These are phyloP conservation scores for Vitis cinerea DNA, from an alignment of 164 flowering plant species.

Conservation along the genomic window DNA sequence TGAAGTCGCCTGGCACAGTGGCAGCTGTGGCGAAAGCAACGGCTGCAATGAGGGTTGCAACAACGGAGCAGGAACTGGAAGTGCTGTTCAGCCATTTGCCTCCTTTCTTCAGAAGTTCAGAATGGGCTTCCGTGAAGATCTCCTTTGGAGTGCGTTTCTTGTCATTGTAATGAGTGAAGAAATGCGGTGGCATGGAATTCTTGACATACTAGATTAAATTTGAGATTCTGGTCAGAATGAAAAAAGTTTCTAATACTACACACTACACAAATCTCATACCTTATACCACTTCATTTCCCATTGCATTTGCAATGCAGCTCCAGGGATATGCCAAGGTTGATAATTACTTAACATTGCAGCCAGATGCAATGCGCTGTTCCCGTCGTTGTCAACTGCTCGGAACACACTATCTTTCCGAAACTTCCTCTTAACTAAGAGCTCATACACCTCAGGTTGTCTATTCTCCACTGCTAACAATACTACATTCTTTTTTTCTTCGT, in stretches of 20 bases:
- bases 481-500: conserved; percentile 9
- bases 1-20: conserved; percentile 23
- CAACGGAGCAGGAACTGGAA: conserved; percentile 24
- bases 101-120: background rate
- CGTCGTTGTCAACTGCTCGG: conserved; percentile 8
- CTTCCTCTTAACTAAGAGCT: conserved; percentile 2
- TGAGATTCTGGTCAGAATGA: no score
- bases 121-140: conserved; percentile 16
- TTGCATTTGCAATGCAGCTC: background rate
- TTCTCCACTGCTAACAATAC: conserved; percentile 21
- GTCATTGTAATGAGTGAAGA: conserved; percentile 12
- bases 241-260: no score
- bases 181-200: conserved; percentile 8
- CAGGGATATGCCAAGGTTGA: conserved; percentile 18
- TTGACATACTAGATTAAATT: conserved; percentile 15
- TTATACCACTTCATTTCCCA: no score
- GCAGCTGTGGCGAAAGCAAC: conserved; percentile 28
- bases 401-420: background rate
- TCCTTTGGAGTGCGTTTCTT: conserved; percentile 7
- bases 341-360: conserved; percentile 6
- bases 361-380: conserved; percentile 14
- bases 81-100: conserved; percentile 25
- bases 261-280: no score
- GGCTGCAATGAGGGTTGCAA: conserved; percentile 29
- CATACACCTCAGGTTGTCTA: conserved; percentile 6